phyloP scores from a whole-genome alignment of 805 yeast species.

The Komagataella pseudopastoris region DNA sequence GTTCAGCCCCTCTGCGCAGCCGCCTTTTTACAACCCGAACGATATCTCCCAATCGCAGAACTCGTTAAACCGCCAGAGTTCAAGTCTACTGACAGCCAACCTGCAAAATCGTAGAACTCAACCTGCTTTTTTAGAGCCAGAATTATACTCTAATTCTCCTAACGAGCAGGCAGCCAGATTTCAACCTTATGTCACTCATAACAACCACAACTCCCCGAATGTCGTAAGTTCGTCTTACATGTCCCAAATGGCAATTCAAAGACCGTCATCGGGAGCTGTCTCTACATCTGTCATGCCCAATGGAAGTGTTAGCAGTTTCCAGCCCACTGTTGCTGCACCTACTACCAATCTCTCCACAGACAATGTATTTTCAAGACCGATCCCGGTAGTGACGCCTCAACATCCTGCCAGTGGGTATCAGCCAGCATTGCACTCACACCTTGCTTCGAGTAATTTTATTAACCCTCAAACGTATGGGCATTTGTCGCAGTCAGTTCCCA shows the following conservation, averaged over 20 bases:
- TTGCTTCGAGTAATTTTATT: not conserved
- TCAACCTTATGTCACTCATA: slow-evolving; percentile 4
- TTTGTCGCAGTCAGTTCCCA: not conserved
- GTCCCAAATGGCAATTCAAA: slow-evolving; percentile 7
- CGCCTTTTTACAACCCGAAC: slow-evolving; percentile 1
- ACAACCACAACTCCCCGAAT: slow-evolving; percentile 29
- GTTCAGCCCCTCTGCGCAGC: slow-evolving; percentile 4
- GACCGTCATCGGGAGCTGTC: not conserved
- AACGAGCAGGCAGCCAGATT: not conserved
- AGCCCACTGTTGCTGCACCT: slow-evolving; percentile 32
- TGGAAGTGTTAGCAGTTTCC: slow-evolving; percentile 9
- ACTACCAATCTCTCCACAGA: slow-evolving; percentile 43
- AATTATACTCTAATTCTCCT: not conserved
- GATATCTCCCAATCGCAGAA: slow-evolving; percentile 1
- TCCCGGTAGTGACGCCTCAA: not conserved
- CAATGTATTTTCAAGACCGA: slow-evolving; percentile 20
- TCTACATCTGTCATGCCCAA: not conserved
- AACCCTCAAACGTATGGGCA: not conserved
- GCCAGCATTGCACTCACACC: not conserved
- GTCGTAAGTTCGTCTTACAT: slow-evolving; percentile 31
- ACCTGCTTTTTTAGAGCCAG: not conserved
- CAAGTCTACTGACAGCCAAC: slow-evolving; percentile 6
- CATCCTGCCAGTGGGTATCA: not conserved
- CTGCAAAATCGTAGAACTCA: slow-evolving; percentile 3
- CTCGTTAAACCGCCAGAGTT: slow-evolving; percentile 1